Evolutionary conservation across 192 early-diverging fungal genomes (phyloP).

Genomic region (Podila minutissima): DNA sequence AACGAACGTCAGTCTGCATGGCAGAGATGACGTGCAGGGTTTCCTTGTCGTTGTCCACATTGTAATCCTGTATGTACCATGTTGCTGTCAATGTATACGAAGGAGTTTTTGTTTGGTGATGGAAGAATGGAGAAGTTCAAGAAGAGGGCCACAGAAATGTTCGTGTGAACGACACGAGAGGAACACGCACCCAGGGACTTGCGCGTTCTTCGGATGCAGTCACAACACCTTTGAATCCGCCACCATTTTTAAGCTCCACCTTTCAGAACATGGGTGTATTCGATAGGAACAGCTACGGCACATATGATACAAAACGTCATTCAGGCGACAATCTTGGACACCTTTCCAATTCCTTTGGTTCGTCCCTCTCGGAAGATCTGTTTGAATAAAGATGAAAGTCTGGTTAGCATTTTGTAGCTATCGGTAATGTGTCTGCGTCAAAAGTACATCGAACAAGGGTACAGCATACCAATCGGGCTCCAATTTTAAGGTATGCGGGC

Average conservation of each 20-base stretch:
- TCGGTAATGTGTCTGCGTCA: conserved; percentile 44
- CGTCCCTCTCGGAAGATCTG: conserved; percentile 79
- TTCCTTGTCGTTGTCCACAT: no score
- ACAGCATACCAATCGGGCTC: conserved; percentile 61
- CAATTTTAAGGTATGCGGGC: conserved; percentile 74
- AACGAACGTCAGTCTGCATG: background rate
- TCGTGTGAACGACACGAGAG: background rate
- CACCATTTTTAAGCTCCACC: no score
- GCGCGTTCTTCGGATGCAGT: background rate
- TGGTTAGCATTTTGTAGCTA: background rate
- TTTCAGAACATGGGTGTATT: no score
- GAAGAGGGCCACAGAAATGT: background rate
- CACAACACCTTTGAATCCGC: background rate
- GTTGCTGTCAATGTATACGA: no score
- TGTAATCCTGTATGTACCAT: no score
- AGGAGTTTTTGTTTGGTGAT: no score
- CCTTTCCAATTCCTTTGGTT: conserved; percentile 93
- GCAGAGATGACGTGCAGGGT: background rate
- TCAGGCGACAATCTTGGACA: conserved; percentile 62
- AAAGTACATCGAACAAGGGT: background rate
- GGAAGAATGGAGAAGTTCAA: no score
- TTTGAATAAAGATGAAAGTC: background rate
- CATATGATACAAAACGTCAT: background rate
- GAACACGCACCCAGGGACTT: background rate
- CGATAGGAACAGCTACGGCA: no score